Evolutionary conservation across 768 basidiomycete genomes (phyloP).

Genomic region (Rhodotorula babjevae): DNA sequence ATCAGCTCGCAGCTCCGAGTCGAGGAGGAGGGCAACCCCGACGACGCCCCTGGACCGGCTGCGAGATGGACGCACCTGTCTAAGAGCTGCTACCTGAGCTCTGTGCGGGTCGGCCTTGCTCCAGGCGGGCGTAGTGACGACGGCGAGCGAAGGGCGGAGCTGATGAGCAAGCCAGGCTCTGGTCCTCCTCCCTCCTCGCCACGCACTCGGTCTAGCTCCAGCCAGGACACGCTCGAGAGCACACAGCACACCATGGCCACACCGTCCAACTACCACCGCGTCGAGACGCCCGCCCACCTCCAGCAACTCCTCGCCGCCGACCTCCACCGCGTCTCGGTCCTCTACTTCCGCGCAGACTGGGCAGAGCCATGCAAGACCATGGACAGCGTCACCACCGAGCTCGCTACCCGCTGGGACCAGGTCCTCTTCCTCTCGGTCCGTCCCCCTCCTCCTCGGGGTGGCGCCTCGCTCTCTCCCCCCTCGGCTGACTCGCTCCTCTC

Average conservation of each 20-base stretch:
- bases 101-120: no score
- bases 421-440: slow-evolving; percentile 70
- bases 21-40: no score
- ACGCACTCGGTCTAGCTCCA: not conserved
- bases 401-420: slow-evolving; percentile 65
- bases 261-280: slow-evolving; percentile 37
- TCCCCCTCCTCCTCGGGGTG: not conserved
- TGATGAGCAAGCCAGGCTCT: no score
- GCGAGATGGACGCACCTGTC: no score
- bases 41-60: no score
- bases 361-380: slow-evolving; percentile 85
- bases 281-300: slow-evolving; percentile 67
- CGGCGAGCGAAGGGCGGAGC: no score
- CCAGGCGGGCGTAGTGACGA: no score
- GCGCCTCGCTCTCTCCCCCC: not conserved
- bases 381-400: slow-evolving; percentile 69
- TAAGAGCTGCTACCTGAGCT: no score
- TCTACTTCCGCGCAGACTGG: slow-evolving; percentile 93
- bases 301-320: slow-evolving; percentile 68
- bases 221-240: not conserved
- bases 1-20: no score
- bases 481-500: not conserved
- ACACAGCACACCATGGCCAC: not conserved
- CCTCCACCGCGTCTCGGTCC: slow-evolving; percentile 71
- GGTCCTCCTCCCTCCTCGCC: not conserved